Evolutionary conservation across 2,329 filamentous ascomycete genomes (phyloP), one percentile per base, ranked within the genome.

Genomic region (Alternaria sp.): DNA sequence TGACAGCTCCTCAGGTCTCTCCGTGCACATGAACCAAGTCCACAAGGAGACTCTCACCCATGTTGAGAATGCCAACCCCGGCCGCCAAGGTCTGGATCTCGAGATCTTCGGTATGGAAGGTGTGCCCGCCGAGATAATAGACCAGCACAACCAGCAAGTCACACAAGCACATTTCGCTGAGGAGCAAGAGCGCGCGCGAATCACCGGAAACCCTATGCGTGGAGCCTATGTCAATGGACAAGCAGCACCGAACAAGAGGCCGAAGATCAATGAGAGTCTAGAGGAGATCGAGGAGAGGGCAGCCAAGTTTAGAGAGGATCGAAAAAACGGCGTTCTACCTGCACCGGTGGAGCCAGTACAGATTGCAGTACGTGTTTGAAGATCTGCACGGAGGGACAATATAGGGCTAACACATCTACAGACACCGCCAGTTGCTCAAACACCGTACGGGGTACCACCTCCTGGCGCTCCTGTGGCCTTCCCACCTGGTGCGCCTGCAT

Each of bases 21-120:
- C 90, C 34, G 95, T 99, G 54, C 95, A 99, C 77, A 90, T 98
- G 92, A 96, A 94, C 75, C 95, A 99, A 78, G 95, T 99, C 46
- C 95, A 99, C 83, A 99, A 99, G 79, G 93, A 97, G 77, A 91
- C 89, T 29, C 85, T 98, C 49, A 88, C 86, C 21, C 87, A 88
- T 42, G 93, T 99, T 72, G 94, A 97, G 70, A 97, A 98, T 83
- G 93, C 95, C 49, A 85, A 97, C 3, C 89, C 91, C 0, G 94
- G 94, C 72, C 88, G 95, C 62, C 87, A 92, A 64, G 90, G 90
- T 58, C 87, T 96, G 60, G 92, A 96, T 60, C 88, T 96, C 60
- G 95, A 99, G 79, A 97, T 99, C 72, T 99, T 98, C 76, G 95
- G 94, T 72, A 97, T 97, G 91, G 93, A 97, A 77, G 95, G 95